These are phyloP conservation scores for Acanthamoeba triangularis DNA, from an alignment of 208 protist genomes.

Conservation along the genomic window DNA sequence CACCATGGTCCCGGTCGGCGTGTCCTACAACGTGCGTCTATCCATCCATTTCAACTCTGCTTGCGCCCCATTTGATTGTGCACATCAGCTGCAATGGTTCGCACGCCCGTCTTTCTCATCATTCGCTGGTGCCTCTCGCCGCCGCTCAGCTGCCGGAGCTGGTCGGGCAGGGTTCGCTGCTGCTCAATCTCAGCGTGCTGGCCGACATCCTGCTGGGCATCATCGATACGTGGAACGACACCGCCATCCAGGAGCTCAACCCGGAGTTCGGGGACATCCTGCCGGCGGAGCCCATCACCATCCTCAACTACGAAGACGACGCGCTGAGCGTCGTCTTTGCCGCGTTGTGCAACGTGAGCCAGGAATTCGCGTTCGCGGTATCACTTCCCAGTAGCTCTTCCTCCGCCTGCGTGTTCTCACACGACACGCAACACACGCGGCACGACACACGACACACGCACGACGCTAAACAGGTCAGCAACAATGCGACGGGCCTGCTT, in stretches of 20 bases:
- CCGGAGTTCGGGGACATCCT: not conserved
- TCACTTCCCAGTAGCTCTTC: too few species aligned
- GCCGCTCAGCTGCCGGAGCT: not conserved
- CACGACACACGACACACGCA: too few species aligned
- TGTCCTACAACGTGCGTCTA: not conserved
- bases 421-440: too few species aligned
- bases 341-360: not conserved
- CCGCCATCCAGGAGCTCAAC: not conserved
- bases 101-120: not conserved
- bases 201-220: conserved; percentile 20
- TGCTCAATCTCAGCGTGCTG: not conserved
- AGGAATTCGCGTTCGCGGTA: not conserved
- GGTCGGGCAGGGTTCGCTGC: not conserved
- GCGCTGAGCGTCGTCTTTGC: not conserved
- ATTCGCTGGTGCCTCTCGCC: not conserved
- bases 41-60: too few species aligned
- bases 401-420: too few species aligned
- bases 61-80: not conserved
- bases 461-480: not conserved
- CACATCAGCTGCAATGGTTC: not conserved
- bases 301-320: not conserved
- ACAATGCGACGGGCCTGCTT: not conserved
- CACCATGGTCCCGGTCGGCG: not conserved
- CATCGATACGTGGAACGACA: not conserved
- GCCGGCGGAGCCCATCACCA: not conserved